These are phyloP conservation scores for Arthrinium puccinioides DNA, from an alignment of 2,329 filamentous ascomycete genomes.

Conservation along the genomic window DNA sequence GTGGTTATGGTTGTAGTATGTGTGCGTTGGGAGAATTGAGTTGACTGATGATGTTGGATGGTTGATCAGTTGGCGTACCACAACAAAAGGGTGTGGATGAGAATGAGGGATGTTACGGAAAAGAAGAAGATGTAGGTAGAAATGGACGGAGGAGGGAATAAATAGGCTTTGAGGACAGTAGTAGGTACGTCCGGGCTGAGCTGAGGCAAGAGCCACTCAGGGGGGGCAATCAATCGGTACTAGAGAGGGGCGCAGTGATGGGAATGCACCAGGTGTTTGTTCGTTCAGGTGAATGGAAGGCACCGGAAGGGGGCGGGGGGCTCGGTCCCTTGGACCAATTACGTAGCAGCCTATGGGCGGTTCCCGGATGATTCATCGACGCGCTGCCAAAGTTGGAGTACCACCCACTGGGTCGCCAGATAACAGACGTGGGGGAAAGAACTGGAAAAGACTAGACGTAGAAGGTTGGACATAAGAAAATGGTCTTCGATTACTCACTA, in stretches of 20 bases:
- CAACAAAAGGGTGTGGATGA: conserved; percentile 9
- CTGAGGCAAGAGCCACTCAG: neutral
- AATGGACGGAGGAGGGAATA: conserved; percentile 12
- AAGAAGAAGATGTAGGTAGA: conserved; percentile 13
- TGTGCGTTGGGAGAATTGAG: conserved; percentile 10
- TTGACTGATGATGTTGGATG: conserved; percentile 5
- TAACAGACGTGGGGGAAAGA: no score
- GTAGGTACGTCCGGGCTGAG: conserved; percentile 13
- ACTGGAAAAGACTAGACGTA: no score
- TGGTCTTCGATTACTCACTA: no score
- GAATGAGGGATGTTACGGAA: conserved; percentile 9
- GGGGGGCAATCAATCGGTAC: neutral
- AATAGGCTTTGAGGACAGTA: conserved; percentile 8
- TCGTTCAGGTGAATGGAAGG: conserved; percentile 15
- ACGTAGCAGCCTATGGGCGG: conserved; percentile 1
- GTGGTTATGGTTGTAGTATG: conserved; percentile 36
- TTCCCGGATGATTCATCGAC: conserved; percentile 1
- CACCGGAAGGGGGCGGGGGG: conserved; percentile 15
- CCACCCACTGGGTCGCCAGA: no score
- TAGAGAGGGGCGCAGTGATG: neutral
- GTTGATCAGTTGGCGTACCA: conserved; percentile 7
- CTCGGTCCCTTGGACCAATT: neutral
- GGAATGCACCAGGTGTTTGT: no score
- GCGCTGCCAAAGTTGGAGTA: no score
- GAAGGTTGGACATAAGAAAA: no score